Base-by-base conservation (phyloP, 2,329 filamentous ascomycete genomes). In the Bipolaris cookei region DNA sequence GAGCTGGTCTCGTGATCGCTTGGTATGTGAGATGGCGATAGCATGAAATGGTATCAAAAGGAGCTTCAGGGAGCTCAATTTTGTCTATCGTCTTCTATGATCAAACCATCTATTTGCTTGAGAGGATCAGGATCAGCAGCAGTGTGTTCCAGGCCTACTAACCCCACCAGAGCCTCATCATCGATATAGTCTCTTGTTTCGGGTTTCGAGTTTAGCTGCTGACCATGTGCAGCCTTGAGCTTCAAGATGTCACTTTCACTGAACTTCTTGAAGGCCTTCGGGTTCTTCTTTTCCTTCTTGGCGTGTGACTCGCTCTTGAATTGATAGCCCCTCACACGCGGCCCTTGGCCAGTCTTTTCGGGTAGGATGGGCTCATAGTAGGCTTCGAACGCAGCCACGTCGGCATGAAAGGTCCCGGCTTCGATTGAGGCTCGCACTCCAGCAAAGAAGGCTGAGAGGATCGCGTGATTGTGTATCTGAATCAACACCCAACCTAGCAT, bases 401-500 rank as follows among this genome's bases (percentile, higher is more conserved):
- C 84, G 2, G 80, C 66, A 3, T 86, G 83, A 61, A 84, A 88
- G 16, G 78, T 85, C 6, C 79, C 82, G 0, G 75, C 74, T 32
- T 76, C 74, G 14, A 98, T 88, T 53, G 86, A 87, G 1, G 77
- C 72, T 18, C 94, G 86, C 6, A 97, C 81, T 0, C 82, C 84
- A 0, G 80, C 76, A 75, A 98, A 97, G 79, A 98, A 97, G 0
- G 78, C 69, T 43, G 85, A 83, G 51, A 96, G 77, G 6, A 90
- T 78, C 59, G 88, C 83, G 73, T 96, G 88, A 74, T 99, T 99
- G 78, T 99, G 95, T 3, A 97, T 84, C 75, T 98, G 94, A 6
- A 99, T 82, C 6, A 99, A 82, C 0, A 89, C 90, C 95, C 95
- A 99, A 21, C 90, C 94, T 4, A 97, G 86, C 95, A 99, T 98